Conservation (phyloP, 2,329 filamentous ascomycete species). For the Diaporthe humulicola region DNA sequence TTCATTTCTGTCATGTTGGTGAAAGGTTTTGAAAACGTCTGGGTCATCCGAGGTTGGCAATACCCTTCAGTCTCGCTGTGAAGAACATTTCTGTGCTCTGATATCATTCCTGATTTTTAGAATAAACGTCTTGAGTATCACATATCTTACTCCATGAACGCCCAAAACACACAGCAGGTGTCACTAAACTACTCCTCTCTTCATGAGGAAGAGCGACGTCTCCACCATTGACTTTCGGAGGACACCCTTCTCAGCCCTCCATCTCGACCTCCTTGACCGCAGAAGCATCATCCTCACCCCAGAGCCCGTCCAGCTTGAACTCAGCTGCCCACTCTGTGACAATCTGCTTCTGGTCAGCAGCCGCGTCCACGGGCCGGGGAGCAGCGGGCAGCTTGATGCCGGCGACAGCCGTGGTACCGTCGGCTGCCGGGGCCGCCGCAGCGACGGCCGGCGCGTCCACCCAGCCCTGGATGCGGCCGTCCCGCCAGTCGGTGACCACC, state of each 20-base stretch:
- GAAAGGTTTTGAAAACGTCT: background rate
- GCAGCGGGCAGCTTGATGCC: slow-evolving; percentile 47
- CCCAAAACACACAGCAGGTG: background rate
- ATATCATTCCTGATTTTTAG: background rate
- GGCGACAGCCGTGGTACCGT: slow-evolving; percentile 12
- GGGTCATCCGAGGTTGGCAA: background rate
- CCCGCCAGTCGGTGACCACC: slow-evolving; percentile 96
- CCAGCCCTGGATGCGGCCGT: slow-evolving; percentile 95
- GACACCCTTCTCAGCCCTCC: slow-evolving; percentile 59
- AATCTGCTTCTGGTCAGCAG: slow-evolving; percentile 83
- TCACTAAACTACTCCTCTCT: background rate
- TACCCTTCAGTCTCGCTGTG: background rate
- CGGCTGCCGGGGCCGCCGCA: slow-evolving; percentile 46
- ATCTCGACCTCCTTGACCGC: slow-evolving; percentile 60
- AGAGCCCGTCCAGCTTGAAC: slow-evolving; percentile 94
- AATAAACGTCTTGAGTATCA: slow-evolving; percentile 29
- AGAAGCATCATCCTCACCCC: slow-evolving; percentile 73
- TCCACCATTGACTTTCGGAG: too few relatives aligned
- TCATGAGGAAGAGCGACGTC: background rate
- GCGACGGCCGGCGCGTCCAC: slow-evolving; percentile 75
- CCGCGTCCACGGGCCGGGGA: slow-evolving; percentile 58
- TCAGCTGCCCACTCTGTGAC: slow-evolving; percentile 94
- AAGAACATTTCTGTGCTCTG: background rate
- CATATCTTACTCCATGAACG: slow-evolving; percentile 23
- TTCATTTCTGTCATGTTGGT: background rate